Evolutionary conservation across 352 stramenopile species (phyloP).

Genomic region (Pythium monospermum): DNA sequence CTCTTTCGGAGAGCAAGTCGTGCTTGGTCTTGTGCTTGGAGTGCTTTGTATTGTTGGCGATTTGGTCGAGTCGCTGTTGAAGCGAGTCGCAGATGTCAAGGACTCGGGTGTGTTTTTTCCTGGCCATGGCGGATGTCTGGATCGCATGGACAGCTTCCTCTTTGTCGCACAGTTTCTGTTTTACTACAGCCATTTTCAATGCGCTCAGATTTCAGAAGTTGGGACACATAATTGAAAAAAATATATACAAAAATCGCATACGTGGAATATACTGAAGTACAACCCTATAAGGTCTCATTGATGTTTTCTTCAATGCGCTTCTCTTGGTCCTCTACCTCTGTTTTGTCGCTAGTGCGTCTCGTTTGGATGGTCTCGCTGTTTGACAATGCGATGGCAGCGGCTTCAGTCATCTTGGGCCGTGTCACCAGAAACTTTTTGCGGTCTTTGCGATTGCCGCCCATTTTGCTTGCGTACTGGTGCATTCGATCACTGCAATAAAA

Average conservation of each 20-base stretch:
- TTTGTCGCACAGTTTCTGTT: no score
- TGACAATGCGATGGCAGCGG: conserved; percentile 8
- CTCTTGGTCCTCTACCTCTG: no score
- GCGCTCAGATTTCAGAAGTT: no score
- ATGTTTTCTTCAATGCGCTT: no score
- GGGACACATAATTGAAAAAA: no score
- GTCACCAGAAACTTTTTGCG: conserved; percentile 69
- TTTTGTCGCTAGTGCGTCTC: no score
- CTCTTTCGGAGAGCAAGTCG: conserved; percentile 31
- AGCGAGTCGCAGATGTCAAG: conserved; percentile 93
- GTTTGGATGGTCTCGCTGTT: conserved; percentile 12
- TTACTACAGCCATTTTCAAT: no score
- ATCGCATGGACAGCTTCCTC: conserved; percentile 94
- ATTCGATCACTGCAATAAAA: conserved; percentile 46
- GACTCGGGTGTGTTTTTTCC: conserved; percentile 94
- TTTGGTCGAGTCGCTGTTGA: conserved; percentile 95
- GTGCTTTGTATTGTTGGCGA: conserved; percentile 88
- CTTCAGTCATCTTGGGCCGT: conserved; percentile 26
- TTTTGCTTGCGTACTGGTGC: conserved; percentile 69
- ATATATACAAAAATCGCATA: no score
- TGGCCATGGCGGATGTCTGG: conserved; percentile 93
- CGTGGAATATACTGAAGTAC: no score
- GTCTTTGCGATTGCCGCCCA: conserved; percentile 54
- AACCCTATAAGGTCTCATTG: no score
- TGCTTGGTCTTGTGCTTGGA: conserved; percentile 38